Evolutionary conservation across 2,329 filamentous ascomycete genomes (phyloP).

Genomic region (Raffaelea albimanens): DNA sequence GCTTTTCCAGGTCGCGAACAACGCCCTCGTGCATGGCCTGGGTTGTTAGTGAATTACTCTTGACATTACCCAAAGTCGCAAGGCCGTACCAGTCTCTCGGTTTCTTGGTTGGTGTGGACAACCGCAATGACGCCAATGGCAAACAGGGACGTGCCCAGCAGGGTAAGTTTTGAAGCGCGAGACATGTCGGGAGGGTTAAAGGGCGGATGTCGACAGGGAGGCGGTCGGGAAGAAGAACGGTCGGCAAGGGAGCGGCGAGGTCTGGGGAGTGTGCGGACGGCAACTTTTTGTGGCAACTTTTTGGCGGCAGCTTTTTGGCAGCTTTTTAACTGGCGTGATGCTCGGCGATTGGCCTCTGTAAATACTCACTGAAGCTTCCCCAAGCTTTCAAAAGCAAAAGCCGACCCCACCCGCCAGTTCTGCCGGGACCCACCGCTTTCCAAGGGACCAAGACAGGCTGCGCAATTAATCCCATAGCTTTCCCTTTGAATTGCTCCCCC

Average conservation of each 20-base stretch:
- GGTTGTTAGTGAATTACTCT: not conserved
- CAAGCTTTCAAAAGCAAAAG: not conserved
- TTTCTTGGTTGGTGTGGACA: constrained; percentile 79
- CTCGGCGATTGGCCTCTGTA: no score
- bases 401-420: not conserved
- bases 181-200: constrained; percentile 54
- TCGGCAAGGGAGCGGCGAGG: not conserved
- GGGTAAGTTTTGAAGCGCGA: constrained; percentile 75
- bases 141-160: constrained; percentile 67
- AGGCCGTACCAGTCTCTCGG: constrained; percentile 64
- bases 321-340: no score
- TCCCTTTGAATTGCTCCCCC: not conserved
- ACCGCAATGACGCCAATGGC: constrained; percentile 69
- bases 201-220: not conserved
- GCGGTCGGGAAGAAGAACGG: not conserved
- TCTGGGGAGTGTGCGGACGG: not conserved
- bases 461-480: constrained; percentile 11
- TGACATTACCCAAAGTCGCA: no score
- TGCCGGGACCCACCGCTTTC: not conserved
- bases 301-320: no score
- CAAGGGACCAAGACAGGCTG: not conserved
- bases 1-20: constrained; percentile 88
- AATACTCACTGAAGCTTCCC: not conserved
- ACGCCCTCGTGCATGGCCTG: constrained; percentile 96
- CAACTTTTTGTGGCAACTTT: no score